Conservation (phyloP, 768 basidiomycete genomes). For the Kwoniella sp. region DNA sequence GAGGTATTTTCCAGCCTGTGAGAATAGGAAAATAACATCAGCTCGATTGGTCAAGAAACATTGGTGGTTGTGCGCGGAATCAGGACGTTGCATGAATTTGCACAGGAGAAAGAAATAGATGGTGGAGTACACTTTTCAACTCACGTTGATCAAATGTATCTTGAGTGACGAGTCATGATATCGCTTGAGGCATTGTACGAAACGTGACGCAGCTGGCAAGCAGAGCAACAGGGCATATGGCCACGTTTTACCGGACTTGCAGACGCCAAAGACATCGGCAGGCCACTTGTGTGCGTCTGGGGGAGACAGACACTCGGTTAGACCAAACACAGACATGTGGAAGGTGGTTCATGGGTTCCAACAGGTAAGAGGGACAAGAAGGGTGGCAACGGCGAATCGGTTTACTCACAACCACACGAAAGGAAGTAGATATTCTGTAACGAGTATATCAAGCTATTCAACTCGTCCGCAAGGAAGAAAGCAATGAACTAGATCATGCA, state of each 20-base stretch:
- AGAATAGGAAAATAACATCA: neutral
- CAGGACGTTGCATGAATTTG: too few species aligned
- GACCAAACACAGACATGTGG: neutral
- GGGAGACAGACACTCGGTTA: neutral
- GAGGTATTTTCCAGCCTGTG: constrained; percentile 83
- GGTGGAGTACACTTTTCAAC: constrained; percentile 32
- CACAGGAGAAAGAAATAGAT: too few species aligned
- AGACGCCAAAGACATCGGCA: constrained; percentile 28
- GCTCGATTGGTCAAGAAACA: neutral
- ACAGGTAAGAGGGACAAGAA: neutral
- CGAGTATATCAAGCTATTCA: constrained; percentile 69
- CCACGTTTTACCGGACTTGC: constrained; percentile 37
- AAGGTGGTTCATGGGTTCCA: neutral
- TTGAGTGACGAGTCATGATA: constrained; percentile 72
- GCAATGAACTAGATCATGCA: constrained; percentile 54
- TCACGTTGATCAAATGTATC: constrained; percentile 85
- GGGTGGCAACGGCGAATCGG: too few species aligned
- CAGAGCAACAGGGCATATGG: constrained; percentile 45
- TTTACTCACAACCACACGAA: constrained; percentile 64
- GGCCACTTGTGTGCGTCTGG: constrained; percentile 46
- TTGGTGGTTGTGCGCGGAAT: too few species aligned
- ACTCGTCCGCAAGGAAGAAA: constrained; percentile 59
- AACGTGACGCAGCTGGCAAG: constrained; percentile 74
- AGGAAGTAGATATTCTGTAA: constrained; percentile 74
- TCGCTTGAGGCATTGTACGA: constrained; percentile 84